phyloP scores from a whole-genome alignment of 768 basidiomycete species.

The Boletus coccyginus region DNA sequence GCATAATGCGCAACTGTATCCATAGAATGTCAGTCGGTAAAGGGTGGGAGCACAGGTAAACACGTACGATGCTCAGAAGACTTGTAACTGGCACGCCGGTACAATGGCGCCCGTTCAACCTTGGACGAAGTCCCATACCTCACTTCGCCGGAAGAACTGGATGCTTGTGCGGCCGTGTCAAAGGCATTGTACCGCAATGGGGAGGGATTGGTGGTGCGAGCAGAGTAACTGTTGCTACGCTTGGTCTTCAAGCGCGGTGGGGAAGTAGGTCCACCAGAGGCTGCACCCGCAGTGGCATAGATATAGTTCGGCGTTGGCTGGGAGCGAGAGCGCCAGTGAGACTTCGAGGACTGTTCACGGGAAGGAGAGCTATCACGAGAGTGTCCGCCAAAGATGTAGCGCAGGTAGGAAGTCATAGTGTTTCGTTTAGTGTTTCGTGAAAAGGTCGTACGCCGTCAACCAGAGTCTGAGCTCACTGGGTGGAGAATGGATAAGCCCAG shows the following conservation, averaged over 20 bases:
- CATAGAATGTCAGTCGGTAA: background rate
- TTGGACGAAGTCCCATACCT: constrained; percentile 31
- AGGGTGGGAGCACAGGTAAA: constrained; percentile 3
- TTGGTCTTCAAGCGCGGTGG: constrained; percentile 36
- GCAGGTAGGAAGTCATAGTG: constrained; percentile 50
- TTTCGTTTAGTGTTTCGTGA: constrained; percentile 18
- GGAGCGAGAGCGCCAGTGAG: constrained; percentile 44
- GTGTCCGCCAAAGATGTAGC: constrained; percentile 43
- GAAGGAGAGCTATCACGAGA: constrained; percentile 25
- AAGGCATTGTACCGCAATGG: constrained; percentile 41
- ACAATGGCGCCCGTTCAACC: constrained; percentile 36
- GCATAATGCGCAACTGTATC: constrained; percentile 30
- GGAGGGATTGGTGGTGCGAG: constrained; percentile 38
- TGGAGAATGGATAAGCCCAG: constrained; percentile 7
- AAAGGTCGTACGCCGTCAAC: constrained; percentile 16
- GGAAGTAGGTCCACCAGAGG: constrained; percentile 33
- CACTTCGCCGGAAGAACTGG: constrained; percentile 30
- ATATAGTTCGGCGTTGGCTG: constrained; percentile 39
- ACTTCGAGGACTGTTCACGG: constrained; percentile 34
- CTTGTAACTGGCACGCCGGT: constrained; percentile 43
- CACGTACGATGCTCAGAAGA: constrained; percentile 46
- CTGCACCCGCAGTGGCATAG: constrained; percentile 34
- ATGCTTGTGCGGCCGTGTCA: constrained; percentile 26
- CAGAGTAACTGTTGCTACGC: constrained; percentile 39
- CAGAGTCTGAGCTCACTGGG: constrained; percentile 6